Conservation (phyloP, 192 early-diverging fungal genomes). For the Rhizoclosmatium globosum region DNA sequence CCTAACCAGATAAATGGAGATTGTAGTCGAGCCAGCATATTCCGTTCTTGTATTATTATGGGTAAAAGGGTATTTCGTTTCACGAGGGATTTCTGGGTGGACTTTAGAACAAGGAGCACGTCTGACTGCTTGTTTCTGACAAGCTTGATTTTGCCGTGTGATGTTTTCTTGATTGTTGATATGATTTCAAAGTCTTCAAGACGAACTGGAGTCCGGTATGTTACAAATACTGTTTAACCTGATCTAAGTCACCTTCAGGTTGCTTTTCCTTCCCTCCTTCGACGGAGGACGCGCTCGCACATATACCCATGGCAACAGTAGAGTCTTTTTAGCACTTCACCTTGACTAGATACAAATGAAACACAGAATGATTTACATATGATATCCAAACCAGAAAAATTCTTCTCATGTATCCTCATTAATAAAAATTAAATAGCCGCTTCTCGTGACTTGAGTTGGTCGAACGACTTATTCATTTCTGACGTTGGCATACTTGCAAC, state of each 20-base stretch:
- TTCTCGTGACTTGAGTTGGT: neutral
- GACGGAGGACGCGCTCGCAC: too few relatives aligned
- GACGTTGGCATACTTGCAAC: neutral
- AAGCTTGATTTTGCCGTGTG: neutral
- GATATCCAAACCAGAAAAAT: too few relatives aligned
- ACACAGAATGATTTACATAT: too few relatives aligned
- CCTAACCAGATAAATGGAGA: constrained; percentile 76
- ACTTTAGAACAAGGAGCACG: neutral
- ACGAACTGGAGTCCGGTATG: neutral
- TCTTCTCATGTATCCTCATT: too few relatives aligned
- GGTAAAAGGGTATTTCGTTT: constrained; percentile 64
- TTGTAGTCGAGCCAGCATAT: constrained; percentile 83
- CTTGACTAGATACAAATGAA: too few relatives aligned
- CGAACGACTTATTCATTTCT: neutral
- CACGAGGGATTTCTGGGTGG: neutral
- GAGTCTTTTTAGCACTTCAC: too few relatives aligned
- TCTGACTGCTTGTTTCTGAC: neutral
- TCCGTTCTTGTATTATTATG: constrained; percentile 90
- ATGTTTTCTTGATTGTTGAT: neutral
- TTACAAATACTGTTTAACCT: neutral
- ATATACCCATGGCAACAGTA: too few relatives aligned
- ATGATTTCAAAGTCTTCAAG: neutral
- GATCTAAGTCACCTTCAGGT: neutral
- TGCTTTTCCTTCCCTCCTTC: too few relatives aligned
- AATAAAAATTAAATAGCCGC: too few relatives aligned